Evolutionary conservation across 202 grass and related monocot species (phyloP).

Genomic region (Sporobolus alterniflorus): DNA sequence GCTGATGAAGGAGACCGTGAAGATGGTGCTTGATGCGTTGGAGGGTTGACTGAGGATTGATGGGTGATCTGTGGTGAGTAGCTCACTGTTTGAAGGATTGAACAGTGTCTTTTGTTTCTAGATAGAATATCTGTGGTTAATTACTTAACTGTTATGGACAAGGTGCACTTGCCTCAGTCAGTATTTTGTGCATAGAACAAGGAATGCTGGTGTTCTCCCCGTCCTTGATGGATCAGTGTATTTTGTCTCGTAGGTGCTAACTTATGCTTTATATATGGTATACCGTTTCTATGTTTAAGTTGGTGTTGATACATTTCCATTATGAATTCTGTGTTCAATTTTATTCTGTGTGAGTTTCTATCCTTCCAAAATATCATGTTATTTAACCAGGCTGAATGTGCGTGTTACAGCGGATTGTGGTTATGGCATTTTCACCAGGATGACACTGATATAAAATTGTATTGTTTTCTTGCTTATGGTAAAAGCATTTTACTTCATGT

Average conservation of each 20-base stretch:
- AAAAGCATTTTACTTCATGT: neutral
- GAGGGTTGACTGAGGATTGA: conserved; percentile 39
- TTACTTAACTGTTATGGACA: conserved; percentile 48
- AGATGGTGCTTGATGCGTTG: conserved; percentile 60
- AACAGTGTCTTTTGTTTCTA: conserved; percentile 45
- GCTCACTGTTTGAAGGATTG: conserved; percentile 11
- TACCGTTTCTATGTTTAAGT: conserved; percentile 39
- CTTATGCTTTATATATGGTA: conserved; percentile 54
- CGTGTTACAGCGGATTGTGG: neutral
- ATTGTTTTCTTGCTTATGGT: neutral
- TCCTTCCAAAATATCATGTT: neutral
- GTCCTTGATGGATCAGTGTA: conserved; percentile 32
- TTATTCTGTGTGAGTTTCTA: neutral
- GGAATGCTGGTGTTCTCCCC: conserved; percentile 34
- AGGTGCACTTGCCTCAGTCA: conserved; percentile 40
- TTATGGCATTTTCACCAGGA: neutral
- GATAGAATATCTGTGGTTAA: conserved; percentile 49
- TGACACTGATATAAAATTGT: neutral
- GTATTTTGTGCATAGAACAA: conserved; percentile 40
- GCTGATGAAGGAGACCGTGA: conserved; percentile 64
- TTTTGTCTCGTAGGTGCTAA: conserved; percentile 51
- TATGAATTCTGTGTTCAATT: conserved; percentile 15
- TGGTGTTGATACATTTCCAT: conserved; percentile 13
- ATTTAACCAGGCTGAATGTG: neutral
- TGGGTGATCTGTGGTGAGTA: conserved; percentile 39